These are phyloP conservation scores for Apiosordaria backusii DNA, from an alignment of 495 filamentous ascomycete species.

Conservation along the genomic window DNA sequence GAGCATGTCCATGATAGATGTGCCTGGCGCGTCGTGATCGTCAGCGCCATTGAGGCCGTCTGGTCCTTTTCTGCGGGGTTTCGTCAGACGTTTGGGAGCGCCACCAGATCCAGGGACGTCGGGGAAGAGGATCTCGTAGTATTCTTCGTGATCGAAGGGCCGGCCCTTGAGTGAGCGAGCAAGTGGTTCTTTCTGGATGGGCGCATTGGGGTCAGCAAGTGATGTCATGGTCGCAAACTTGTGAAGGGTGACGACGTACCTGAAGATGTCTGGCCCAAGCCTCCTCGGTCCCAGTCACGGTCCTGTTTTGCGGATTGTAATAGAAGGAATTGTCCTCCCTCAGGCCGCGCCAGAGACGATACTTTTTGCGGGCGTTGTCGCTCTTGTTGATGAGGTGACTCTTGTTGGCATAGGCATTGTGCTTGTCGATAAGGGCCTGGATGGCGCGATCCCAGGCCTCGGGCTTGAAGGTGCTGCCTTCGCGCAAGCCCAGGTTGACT, in stretches of 20 bases:
- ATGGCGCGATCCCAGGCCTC: slow-evolving; percentile 51
- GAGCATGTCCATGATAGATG: slow-evolving; percentile 34
- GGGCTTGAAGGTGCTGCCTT: slow-evolving; percentile 51
- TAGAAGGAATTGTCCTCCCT: slow-evolving; percentile 48
- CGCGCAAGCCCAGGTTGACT: slow-evolving; percentile 44
- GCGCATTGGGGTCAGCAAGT: neutral
- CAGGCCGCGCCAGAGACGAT: slow-evolving; percentile 50
- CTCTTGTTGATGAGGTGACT: slow-evolving; percentile 52
- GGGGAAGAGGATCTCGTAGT: slow-evolving; percentile 49
- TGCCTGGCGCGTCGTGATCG: slow-evolving; percentile 32
- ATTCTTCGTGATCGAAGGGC: slow-evolving; percentile 50
- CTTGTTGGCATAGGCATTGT: slow-evolving; percentile 48
- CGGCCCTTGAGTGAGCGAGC: slow-evolving; percentile 46
- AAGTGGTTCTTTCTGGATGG: slow-evolving; percentile 43
- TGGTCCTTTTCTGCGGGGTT: slow-evolving; percentile 39
- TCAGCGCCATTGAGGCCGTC: slow-evolving; percentile 28
- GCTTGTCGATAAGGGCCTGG: slow-evolving; percentile 42
- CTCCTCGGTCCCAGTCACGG: slow-evolving; percentile 47
- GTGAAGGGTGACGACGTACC: slow-evolving; percentile 24
- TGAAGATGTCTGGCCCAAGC: slow-evolving; percentile 47
- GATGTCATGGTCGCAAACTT: slow-evolving; percentile 6
- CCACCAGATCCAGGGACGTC: slow-evolving; percentile 50
- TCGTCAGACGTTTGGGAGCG: slow-evolving; percentile 49
- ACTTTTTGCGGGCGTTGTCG: slow-evolving; percentile 54
- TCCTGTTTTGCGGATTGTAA: slow-evolving; percentile 42